Conservation (phyloP, 2,329 filamentous ascomycete genomes). For the Phaeophleospora eucalypticola region DNA sequence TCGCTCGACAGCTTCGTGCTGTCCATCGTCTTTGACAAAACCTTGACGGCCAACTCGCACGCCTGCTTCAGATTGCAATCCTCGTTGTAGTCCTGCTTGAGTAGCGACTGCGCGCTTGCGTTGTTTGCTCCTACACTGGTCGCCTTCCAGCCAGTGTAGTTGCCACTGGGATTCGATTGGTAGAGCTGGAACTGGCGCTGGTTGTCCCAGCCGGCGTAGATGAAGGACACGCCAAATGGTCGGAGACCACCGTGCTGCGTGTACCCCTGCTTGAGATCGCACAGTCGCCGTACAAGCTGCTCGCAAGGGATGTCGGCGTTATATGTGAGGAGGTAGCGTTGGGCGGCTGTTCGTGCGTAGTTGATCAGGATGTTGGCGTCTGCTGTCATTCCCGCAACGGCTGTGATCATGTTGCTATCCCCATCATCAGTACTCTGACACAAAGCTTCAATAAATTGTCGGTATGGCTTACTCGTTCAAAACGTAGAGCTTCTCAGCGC, state of each 20-base stretch:
- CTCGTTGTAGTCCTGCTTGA: conserved; percentile 99
- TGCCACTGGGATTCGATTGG: conserved; percentile 96
- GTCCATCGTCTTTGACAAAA: conserved; percentile 99
- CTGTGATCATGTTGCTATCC: conserved; percentile 97
- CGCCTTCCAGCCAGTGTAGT: conserved; percentile 99
- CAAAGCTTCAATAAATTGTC: no score
- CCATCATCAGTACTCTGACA: conserved; percentile 12
- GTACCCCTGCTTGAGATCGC: conserved; percentile 98
- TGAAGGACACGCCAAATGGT: conserved; percentile 97
- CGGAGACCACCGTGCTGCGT: conserved; percentile 98
- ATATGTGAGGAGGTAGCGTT: conserved; percentile 97
- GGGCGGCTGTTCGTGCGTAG: conserved; percentile 93
- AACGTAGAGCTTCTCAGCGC: conserved; percentile 99
- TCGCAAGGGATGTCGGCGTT: conserved; percentile 99
- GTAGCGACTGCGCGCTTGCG: conserved; percentile 88
- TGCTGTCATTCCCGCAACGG: conserved; percentile 97
- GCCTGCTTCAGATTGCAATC: conserved; percentile 95
- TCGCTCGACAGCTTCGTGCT: conserved; percentile 97
- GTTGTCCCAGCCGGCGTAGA: conserved; percentile 97
- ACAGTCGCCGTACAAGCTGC: conserved; percentile 92
- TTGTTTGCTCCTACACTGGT: conserved; percentile 98
- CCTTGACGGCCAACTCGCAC: conserved; percentile 95
- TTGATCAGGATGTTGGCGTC: conserved; percentile 99
- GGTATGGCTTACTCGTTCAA: conserved; percentile 75
- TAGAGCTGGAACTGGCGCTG: conserved; percentile 97